Base-by-base conservation (phyloP, 2,329 filamentous ascomycete genomes). In the Talaromyces sp. region DNA sequence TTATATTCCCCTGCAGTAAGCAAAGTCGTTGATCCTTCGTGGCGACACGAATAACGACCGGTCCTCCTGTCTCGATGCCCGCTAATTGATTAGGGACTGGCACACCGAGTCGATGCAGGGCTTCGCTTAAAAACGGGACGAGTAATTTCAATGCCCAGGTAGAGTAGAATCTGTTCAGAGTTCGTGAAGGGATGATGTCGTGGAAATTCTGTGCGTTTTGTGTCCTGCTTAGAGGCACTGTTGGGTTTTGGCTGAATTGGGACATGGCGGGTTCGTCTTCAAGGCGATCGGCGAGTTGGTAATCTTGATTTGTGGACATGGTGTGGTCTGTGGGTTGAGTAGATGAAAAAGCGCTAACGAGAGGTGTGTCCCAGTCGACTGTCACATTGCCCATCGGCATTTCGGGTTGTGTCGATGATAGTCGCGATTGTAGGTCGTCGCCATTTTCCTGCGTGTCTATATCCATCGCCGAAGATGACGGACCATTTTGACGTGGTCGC, bases 111-210 rank as follows among this genome's bases (percentile, higher is more conserved):
- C 91, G 88, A 75, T 96, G 92, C 33, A 99, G 82, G 1, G 92
- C 91, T 69, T 93, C 90, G 71, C 87, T 84, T 22, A 99, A 83
- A 75, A 94, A 88, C 61, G 93, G 89, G 0, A 96, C 84, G 0
- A 99, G 86, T 65, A 94, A 85, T 15, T 86, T 81, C 6, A 92
- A 82, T 1, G 92, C 86, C 72, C 94, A 88, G 59, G 89, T 86
- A 0, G 93, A 97, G 79, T 95, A 93, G 84, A 99, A 99, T 64
- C 93, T 90, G 7, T 94, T 94, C 68, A 99, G 86, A 0, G 91
- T 88, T 75, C 96, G 91, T 8, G 90, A 84, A 0, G 95, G 96
- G 50, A 97, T 87, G 71, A 99, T 96, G 75, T 99, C 95, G 69
- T 87, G 87, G 83, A 98, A 99, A 52, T 86, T 87, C 35, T 90